Percentiles rank a stretch among this genome's conserved stretches.
Conservation (phyloP, 768 basidiomycete species). For the Psilocybe sp. region DNA sequence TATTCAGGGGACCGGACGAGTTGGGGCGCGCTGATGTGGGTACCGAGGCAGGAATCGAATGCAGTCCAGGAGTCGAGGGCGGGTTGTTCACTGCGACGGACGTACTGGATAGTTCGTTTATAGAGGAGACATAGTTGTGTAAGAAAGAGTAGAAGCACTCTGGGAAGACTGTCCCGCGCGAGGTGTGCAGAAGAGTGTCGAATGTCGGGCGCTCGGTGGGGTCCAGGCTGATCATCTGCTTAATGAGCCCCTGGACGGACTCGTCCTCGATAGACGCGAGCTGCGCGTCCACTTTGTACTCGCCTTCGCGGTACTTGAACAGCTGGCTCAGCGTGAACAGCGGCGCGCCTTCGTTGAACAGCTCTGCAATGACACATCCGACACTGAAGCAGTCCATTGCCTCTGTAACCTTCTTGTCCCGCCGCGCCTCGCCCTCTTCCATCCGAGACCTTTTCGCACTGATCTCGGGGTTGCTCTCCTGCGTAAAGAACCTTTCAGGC, state of each 20-base stretch:
- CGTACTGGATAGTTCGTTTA: conserved; percentile 62
- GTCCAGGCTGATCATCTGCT: conserved; percentile 85
- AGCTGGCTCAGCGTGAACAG: conserved; percentile 93
- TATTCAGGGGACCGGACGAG: conserved; percentile 22
- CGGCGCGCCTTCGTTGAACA: conserved; percentile 92
- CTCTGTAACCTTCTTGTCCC: conserved; percentile 85
- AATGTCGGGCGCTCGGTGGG: conserved; percentile 78
- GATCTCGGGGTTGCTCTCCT: conserved; percentile 63
- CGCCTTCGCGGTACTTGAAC: conserved; percentile 90
- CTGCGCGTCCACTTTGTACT: conserved; percentile 70
- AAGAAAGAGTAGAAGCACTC: conserved; percentile 95
- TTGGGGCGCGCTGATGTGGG: conserved; percentile 30
- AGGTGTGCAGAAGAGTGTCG: conserved; percentile 70
- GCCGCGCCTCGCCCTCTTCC: conserved; percentile 58
- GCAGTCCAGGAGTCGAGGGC: conserved; percentile 26
- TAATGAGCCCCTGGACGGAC: conserved; percentile 80
- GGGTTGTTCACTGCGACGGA: conserved; percentile 39
- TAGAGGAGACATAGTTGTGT: conserved; percentile 81
- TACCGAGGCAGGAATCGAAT: conserved; percentile 29
- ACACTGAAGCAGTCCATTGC: conserved; percentile 96
- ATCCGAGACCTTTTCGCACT: conserved; percentile 62
- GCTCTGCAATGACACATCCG: conserved; percentile 93
- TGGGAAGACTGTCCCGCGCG: conserved; percentile 80
- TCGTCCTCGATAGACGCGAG: conserved; percentile 77
- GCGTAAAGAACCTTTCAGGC: conserved; percentile 91